These are phyloP conservation scores for Aspergillus tubingensis DNA, from an alignment of 2,329 filamentous ascomycete species.

Conservation along the genomic window DNA sequence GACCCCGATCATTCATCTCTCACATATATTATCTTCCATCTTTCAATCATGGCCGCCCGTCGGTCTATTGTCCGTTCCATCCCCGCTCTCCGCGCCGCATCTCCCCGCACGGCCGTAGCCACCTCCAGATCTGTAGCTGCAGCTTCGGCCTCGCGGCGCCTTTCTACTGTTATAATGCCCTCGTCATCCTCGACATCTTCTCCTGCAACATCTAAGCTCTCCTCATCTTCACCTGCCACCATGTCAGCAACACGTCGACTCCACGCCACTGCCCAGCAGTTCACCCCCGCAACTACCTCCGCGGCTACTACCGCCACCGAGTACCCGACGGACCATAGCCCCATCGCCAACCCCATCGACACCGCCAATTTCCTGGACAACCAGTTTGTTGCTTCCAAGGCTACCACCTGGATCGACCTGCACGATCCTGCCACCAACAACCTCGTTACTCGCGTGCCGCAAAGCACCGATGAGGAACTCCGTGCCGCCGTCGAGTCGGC, in stretches of 20 bases:
- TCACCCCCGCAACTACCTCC: slow-evolving; percentile 52
- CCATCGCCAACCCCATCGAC: slow-evolving; percentile 57
- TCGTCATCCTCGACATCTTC: slow-evolving; percentile 24
- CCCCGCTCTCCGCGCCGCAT: slow-evolving; percentile 40
- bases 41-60: slow-evolving; percentile 39
- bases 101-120: slow-evolving; percentile 39
- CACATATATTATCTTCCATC: background rate
- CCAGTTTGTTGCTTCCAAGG: slow-evolving; percentile 59
- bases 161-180: slow-evolving; percentile 24
- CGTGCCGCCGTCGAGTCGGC: slow-evolving; percentile 63
- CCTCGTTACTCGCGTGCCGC: slow-evolving; percentile 65
- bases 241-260: slow-evolving; percentile 39
- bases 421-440: slow-evolving; percentile 68
- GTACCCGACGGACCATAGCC: slow-evolving; percentile 59
- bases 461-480: slow-evolving; percentile 66
- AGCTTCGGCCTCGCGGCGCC: slow-evolving; percentile 28
- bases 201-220: slow-evolving; percentile 2
- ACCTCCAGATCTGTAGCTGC: slow-evolving; percentile 21
- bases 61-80: slow-evolving; percentile 40
- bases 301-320: slow-evolving; percentile 53
- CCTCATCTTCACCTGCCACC: slow-evolving; percentile 22
- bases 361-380: slow-evolving; percentile 68
- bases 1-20: background rate
- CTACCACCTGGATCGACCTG: slow-evolving; percentile 64
- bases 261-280: slow-evolving; percentile 58